These are phyloP conservation scores for Phytopythium kandeliae DNA, from an alignment of 352 stramenopile genomes.

Conservation along the genomic window DNA sequence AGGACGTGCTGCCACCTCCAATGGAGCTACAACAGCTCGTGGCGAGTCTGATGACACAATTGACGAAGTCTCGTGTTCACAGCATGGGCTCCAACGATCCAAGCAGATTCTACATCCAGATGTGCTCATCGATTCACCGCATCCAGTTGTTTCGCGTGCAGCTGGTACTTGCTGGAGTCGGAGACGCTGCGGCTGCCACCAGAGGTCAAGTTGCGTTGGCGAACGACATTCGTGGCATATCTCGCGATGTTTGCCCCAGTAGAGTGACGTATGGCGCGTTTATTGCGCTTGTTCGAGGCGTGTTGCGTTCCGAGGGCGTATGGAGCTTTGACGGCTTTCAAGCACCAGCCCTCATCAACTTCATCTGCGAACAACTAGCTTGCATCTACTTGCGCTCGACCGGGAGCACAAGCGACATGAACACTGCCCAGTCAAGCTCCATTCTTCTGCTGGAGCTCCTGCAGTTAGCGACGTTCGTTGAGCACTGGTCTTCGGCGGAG, in stretches of 20 bases:
- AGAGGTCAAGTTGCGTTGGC: slow-evolving; percentile 18
- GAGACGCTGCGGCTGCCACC: not conserved
- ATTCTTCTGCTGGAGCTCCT: slow-evolving; percentile 20
- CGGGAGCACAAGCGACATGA: slow-evolving; percentile 4
- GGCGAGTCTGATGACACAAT: not conserved
- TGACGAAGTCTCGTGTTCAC: slow-evolving; percentile 2
- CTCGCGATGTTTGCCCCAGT: slow-evolving; percentile 12
- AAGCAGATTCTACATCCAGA: slow-evolving; percentile 22
- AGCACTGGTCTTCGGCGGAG: slow-evolving; percentile 3
- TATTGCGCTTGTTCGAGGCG: slow-evolving; percentile 18
- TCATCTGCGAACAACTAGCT: slow-evolving; percentile 25
- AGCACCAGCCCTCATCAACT: slow-evolving; percentile 15
- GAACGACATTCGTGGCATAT: slow-evolving; percentile 7
- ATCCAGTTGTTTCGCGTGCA: slow-evolving; percentile 22
- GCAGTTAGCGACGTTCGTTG: slow-evolving; percentile 14
- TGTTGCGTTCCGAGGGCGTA: slow-evolving; percentile 14
- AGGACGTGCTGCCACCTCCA: not conserved
- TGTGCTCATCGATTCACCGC: slow-evolving; percentile 12
- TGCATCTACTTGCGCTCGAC: slow-evolving; percentile 16
- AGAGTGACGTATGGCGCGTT: slow-evolving; percentile 24
- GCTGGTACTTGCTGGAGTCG: slow-evolving; percentile 4
- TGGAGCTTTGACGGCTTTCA: slow-evolving; percentile 3
- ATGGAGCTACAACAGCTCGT: not conserved
- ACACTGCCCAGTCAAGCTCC: slow-evolving; percentile 13
- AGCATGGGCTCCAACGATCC: slow-evolving; percentile 5